Evolutionary conservation across 2,329 filamentous ascomycete species (phyloP).

Genomic region (Pseudogymnoascus sp.): DNA sequence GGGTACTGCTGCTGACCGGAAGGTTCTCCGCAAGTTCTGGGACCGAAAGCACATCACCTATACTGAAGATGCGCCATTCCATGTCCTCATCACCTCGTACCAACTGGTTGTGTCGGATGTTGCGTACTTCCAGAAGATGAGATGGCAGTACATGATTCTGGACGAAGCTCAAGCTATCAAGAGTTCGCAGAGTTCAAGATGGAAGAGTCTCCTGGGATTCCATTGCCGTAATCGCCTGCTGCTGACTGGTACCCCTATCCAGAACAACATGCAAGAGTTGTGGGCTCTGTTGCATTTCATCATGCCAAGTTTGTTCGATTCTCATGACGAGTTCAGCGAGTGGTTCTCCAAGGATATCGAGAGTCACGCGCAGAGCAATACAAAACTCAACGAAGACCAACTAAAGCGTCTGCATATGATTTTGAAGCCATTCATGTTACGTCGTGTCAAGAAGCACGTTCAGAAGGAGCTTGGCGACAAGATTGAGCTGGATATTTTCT

Average conservation of each 20-base stretch:
- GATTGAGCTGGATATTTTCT: conserved; percentile 94
- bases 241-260: conserved; percentile 92
- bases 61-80: conserved; percentile 85
- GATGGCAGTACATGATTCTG: conserved; percentile 99
- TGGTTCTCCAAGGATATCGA: conserved; percentile 97
- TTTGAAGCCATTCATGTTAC: conserved; percentile 97
- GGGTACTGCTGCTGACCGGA: conserved; percentile 89
- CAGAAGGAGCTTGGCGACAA: conserved; percentile 99
- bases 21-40: conserved; percentile 97
- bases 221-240: conserved; percentile 90
- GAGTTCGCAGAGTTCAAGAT: conserved; percentile 89
- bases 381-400: conserved; percentile 98
- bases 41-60: conserved; percentile 97
- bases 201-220: conserved; percentile 92
- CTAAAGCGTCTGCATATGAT: conserved; percentile 97
- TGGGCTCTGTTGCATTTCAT: conserved; percentile 98
- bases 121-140: conserved; percentile 97
- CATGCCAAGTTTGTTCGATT: conserved; percentile 98
- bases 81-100: conserved; percentile 94
- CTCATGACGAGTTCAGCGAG: conserved; percentile 84
- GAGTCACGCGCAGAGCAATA: conserved; percentile 96
- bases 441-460: conserved; percentile 98
- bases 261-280: conserved; percentile 99
- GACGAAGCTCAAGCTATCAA: conserved; percentile 99
- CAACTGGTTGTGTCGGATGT: conserved; percentile 94